Percentiles rank a stretch among this genome's conserved stretches.
phyloP scores from a whole-genome alignment of 2,329 filamentous ascomycete species.

The Trichothecium roseum region DNA sequence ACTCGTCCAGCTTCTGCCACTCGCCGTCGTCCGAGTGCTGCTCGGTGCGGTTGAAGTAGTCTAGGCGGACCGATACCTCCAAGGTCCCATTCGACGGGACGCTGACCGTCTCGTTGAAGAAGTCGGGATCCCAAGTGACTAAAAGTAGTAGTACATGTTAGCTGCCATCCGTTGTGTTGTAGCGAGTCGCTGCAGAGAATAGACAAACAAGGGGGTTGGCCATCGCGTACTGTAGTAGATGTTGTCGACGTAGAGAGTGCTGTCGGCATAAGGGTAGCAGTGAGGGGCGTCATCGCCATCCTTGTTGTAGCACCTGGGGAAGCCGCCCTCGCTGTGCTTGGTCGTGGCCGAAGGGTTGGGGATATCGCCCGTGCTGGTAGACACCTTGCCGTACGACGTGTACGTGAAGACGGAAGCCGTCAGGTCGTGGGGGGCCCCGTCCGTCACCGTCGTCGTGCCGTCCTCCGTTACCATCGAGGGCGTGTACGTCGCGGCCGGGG shows the following conservation, averaged over 20 bases:
- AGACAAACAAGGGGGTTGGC: too few species aligned
- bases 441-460: constrained; percentile 28
- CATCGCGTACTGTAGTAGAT: constrained; percentile 44
- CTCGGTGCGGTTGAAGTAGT: constrained; percentile 26
- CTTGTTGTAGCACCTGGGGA: constrained; percentile 36
- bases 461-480: constrained; percentile 33
- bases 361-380: constrained; percentile 30
- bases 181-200: too few species aligned
- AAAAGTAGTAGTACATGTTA: too few species aligned
- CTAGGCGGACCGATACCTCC: constrained; percentile 25
- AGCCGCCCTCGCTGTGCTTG: constrained; percentile 34
- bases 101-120: constrained; percentile 32
- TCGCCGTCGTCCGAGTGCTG: constrained; percentile 20
- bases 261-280: constrained; percentile 35
- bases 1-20: constrained; percentile 24
- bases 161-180: too few species aligned
- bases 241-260: constrained; percentile 29
- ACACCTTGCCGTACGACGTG: constrained; percentile 22
- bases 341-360: constrained; percentile 32
- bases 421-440: constrained; percentile 33
- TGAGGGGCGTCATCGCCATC: constrained; percentile 38
- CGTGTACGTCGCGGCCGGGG: constrained; percentile 34
- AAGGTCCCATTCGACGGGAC: constrained; percentile 15
- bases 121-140: constrained; percentile 49
- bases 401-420: constrained; percentile 32